Base-by-base conservation (phyloP, 371 early-diverging fungal species). In the Mortierella polycephala region DNA sequence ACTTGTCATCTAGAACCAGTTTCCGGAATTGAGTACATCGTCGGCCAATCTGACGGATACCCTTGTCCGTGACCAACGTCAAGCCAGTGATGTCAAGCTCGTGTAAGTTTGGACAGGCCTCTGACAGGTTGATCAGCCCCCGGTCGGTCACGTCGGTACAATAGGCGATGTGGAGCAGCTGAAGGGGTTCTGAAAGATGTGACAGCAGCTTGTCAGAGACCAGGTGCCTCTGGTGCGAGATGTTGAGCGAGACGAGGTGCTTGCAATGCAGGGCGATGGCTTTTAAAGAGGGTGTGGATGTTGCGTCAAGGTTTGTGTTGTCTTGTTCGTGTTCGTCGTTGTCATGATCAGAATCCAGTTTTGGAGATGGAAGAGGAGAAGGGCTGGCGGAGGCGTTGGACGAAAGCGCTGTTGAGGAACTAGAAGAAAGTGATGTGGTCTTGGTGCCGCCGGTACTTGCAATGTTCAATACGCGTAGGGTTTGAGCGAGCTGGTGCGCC, bases 41-140 rank as follows among this genome's bases (percentile, higher is more conserved):
- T 5, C 39, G 47, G 2, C 64, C 64, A 11, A 76, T 58, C 10
- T 67, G 64, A 10, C 46, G 39, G 14, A 76, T 30, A 0, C 64
- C 60, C 45, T 44, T 50, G 12, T 71, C 67, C 8, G 67, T 64
- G 0, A 76, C 62, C 7, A 47, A 21, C 9, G 44, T 16, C 23
- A 71, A 21, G 13, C 46, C 77, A 1, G 71, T 56, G 37, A 76
- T 60, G 57, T 76, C 77, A 2, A 76, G 57, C 8, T 57, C 57
- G 10, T 41, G 23, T 3, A 76, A 37, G 10, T 63, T 40, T 1
- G 61, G 61, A 40, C 68, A 71, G 7, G 13, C 13, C 12, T 12
- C 10, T 10, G 71, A 57, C 16, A 71, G n/a, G 10, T 14, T 1
- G 1, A 7, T 21, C 18, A 76, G 16, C 1, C 71, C 71, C 3